Percentiles rank a stretch among this genome's conserved stretches.
Evolutionary conservation across 192 early-diverging fungal species (phyloP).

Genomic region (Coemansia sp.): DNA sequence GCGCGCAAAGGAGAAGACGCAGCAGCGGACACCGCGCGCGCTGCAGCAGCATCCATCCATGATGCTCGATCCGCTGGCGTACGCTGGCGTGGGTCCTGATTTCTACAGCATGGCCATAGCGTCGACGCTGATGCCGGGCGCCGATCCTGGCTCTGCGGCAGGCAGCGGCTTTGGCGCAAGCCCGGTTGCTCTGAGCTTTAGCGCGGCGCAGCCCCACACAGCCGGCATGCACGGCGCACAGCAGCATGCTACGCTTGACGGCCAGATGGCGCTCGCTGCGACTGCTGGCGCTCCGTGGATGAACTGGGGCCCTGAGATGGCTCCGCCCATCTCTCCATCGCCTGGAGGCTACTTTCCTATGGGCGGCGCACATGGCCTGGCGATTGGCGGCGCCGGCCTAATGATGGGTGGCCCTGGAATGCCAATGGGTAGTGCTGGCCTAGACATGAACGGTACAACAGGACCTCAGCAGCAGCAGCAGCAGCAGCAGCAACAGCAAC

Average conservation of each 20-base stretch:
- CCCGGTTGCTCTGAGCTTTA: constrained; percentile 10
- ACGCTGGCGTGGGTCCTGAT: constrained; percentile 20
- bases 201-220: too few species aligned
- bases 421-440: constrained; percentile 1
- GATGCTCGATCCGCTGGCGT: constrained; percentile 28
- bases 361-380: constrained; percentile 1
- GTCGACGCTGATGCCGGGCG: constrained; percentile 18
- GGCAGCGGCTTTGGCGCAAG: constrained; percentile 5
- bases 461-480: too few species aligned
- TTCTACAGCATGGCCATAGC: constrained; percentile 37
- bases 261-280: constrained; percentile 23
- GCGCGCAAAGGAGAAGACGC: constrained; percentile 73
- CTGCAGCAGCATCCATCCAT: constrained; percentile 24
- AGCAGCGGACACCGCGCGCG: constrained; percentile 39
- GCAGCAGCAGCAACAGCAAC: neutral
- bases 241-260: constrained; percentile 6
- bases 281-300: constrained; percentile 29
- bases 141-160: neutral
- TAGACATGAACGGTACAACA: neutral
- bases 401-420: too few species aligned
- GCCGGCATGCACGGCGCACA: neutral
- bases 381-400: too few species aligned
- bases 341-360: constrained; percentile 1
- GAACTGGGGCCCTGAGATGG: constrained; percentile 21
- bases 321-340: neutral